Conservation (phyloP, 108 stramenopile genomes). For the Cyclotella cryptica region DNA sequence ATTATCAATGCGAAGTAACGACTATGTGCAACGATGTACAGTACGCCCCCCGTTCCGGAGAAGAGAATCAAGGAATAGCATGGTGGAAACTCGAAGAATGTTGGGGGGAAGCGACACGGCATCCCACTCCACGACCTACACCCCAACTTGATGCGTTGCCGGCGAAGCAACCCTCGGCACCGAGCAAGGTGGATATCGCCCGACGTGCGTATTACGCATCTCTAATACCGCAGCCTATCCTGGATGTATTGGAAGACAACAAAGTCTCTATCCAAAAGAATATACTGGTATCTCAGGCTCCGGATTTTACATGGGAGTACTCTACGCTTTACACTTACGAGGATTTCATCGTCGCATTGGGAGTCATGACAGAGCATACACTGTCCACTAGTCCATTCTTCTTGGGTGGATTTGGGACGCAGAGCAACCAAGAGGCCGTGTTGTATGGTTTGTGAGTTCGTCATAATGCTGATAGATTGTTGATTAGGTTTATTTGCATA, state of each 20-base stretch:
- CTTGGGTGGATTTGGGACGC: constrained; percentile 8
- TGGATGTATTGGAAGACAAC: constrained; percentile 5
- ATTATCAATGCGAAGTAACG: constrained; percentile 7
- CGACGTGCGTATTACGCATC: constrained; percentile 1
- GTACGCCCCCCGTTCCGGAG: constrained; percentile 8
- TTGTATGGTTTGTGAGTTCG: not conserved
- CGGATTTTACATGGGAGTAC: constrained; percentile 8
- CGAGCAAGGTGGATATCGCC: constrained; percentile 4
- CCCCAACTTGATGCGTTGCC: not conserved
- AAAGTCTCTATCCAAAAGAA: constrained; percentile 16
- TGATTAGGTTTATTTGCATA: no score
- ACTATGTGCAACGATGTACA: not conserved
- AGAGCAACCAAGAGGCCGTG: not conserved
- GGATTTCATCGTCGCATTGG: constrained; percentile 13
- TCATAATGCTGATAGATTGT: no score
- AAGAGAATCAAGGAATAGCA: constrained; percentile 12
- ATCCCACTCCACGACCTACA: constrained; percentile 12
- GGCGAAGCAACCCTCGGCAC: not conserved
- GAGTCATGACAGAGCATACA: constrained; percentile 4
- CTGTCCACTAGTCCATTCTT: constrained; percentile 2
- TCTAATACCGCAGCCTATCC: not conserved
- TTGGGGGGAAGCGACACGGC: not conserved
- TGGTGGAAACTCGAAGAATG: constrained; percentile 31
- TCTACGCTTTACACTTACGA: constrained; percentile 16
- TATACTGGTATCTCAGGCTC: constrained; percentile 12